phyloP scores from a whole-genome alignment of 106 monocot species.

The Narthecium ossifragum region DNA sequence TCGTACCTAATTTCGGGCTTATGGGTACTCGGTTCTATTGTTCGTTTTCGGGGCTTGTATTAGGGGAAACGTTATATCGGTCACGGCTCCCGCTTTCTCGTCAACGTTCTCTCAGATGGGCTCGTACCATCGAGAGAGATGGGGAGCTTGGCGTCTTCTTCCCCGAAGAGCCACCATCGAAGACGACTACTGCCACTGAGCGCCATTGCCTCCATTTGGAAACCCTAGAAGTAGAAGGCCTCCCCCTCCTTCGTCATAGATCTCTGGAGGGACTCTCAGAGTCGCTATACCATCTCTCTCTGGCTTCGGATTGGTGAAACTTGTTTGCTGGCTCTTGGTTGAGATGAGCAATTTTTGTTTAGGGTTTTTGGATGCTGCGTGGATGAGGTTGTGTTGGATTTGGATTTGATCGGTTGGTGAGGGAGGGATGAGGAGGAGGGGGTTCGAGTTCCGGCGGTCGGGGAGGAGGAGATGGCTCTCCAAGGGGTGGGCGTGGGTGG shows the following conservation, averaged over 20 bases:
- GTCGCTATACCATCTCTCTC: too few relatives aligned
- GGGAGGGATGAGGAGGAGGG: conserved; percentile 10
- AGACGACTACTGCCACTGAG: background rate
- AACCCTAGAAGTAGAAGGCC: background rate
- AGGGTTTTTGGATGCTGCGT: background rate
- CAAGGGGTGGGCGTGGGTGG: conserved; percentile 1
- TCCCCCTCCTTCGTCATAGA: background rate
- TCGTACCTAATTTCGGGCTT: too few relatives aligned
- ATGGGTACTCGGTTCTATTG: too few relatives aligned
- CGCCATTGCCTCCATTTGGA: background rate
- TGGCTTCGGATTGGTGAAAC: too few relatives aligned
- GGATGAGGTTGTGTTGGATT: background rate
- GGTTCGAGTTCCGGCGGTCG: conserved; percentile 8
- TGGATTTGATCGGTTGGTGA: background rate
- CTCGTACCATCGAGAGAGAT: too few relatives aligned
- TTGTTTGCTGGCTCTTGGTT: too few relatives aligned
- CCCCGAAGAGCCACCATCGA: background rate
- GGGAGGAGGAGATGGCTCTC: conserved; percentile 13
- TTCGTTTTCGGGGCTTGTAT: too few relatives aligned
- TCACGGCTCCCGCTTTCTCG: too few relatives aligned
- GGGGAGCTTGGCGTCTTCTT: background rate
- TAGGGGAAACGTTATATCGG: too few relatives aligned
- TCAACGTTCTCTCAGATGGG: too few relatives aligned
- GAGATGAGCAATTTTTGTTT: background rate
- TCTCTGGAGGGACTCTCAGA: too few relatives aligned